Percentiles rank a stretch among this genome's conserved stretches.
Conservation (phyloP, 352 stramenopile genomes). For the Globisporangium alternatum region DNA sequence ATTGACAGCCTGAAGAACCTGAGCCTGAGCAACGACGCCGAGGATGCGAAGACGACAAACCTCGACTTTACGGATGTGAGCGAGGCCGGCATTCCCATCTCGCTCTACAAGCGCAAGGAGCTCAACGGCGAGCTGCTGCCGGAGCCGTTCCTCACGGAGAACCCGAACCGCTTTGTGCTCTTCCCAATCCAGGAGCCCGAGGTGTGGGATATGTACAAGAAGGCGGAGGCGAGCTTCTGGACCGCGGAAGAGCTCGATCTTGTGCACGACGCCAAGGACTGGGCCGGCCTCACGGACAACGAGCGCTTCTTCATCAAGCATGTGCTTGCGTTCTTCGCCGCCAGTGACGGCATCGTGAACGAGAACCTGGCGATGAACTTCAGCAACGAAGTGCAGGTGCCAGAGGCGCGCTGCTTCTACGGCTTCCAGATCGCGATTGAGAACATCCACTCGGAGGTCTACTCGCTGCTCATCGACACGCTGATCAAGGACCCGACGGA, state of each 20-base stretch:
- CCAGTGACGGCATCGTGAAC: slow-evolving; percentile 98
- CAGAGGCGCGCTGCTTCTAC: slow-evolving; percentile 98
- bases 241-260: slow-evolving; percentile 98
- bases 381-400: slow-evolving; percentile 95
- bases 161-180: slow-evolving; percentile 96
- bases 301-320: slow-evolving; percentile 98
- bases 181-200: slow-evolving; percentile 98
- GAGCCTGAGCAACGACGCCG: slow-evolving; percentile 4
- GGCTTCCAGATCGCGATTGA: slow-evolving; percentile 99
- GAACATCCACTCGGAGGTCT: slow-evolving; percentile 99
- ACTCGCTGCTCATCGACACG: slow-evolving; percentile 99
- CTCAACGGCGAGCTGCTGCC: slow-evolving; percentile 74
- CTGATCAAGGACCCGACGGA: slow-evolving; percentile 96
- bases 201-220: slow-evolving; percentile 99
- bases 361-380: slow-evolving; percentile 99
- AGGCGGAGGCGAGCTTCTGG: slow-evolving; percentile 99
- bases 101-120: slow-evolving; percentile 86
- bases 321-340: slow-evolving; percentile 98
- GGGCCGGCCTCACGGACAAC: slow-evolving; percentile 91
- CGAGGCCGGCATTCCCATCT: slow-evolving; percentile 39
- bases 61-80: slow-evolving; percentile 27
- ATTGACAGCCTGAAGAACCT: slow-evolving; percentile 14
- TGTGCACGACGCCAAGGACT: slow-evolving; percentile 95
- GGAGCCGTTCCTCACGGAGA: slow-evolving; percentile 95
- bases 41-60: neutral